phyloP scores from a whole-genome alignment of 257 asterid genomes.

The Dorcoceras hygrometricum region DNA sequence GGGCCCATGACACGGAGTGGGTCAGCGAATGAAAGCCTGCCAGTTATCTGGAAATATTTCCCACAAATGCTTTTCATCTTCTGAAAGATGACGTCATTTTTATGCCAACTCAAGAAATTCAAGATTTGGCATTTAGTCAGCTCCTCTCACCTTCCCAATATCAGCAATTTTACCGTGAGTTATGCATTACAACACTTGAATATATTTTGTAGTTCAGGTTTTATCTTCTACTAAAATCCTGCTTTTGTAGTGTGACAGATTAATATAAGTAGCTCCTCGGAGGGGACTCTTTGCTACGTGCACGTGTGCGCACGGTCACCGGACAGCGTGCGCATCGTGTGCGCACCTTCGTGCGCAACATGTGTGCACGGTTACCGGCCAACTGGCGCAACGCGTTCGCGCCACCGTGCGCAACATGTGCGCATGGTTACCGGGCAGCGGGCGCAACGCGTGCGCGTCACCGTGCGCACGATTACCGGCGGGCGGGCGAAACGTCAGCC shows the following conservation, averaged over 20 bases:
- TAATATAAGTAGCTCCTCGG: not conserved
- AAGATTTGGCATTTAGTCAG: not conserved
- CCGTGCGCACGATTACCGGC: too few relatives aligned
- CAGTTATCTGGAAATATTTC: not conserved
- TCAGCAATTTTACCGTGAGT: slow-evolving; percentile 4
- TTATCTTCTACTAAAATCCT: not conserved
- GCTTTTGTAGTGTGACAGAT: not conserved
- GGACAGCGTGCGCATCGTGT: too few relatives aligned
- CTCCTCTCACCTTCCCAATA: not conserved
- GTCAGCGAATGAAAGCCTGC: slow-evolving; percentile 9
- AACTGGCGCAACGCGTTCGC: too few relatives aligned
- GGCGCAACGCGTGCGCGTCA: too few relatives aligned
- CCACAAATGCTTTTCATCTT: slow-evolving; percentile 15
- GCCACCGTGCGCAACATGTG: too few relatives aligned
- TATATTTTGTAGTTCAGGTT: not conserved
- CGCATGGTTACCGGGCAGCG: too few relatives aligned
- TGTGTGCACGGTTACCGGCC: too few relatives aligned
- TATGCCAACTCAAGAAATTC: not conserved
- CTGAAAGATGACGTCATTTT: not conserved
- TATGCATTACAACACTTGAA: slow-evolving; percentile 3
- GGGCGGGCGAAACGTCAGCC: too few relatives aligned
- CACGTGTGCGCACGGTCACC: too few relatives aligned
- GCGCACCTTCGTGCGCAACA: too few relatives aligned
- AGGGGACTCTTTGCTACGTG: slow-evolving; percentile 22
- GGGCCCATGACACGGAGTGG: not conserved